Percentiles rank a stretch among this genome's conserved stretches.
Evolutionary conservation across 2,329 filamentous ascomycete genomes (phyloP).

Genomic region (Alternaria panax): DNA sequence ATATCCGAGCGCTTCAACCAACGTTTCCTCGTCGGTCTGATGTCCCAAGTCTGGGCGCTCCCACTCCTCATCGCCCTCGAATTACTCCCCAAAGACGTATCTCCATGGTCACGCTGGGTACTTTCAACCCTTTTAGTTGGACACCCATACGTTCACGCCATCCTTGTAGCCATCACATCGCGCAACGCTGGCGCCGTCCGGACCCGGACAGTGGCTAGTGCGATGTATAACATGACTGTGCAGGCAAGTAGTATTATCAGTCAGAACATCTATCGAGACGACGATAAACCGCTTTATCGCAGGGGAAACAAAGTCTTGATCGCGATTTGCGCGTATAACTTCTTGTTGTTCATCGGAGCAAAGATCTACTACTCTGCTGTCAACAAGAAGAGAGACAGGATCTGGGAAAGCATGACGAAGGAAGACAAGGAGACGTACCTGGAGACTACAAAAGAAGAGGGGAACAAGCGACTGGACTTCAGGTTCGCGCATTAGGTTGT

Average conservation of each 20-base stretch:
- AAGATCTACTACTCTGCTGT: slow-evolving; percentile 63
- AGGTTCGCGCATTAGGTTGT: not conserved
- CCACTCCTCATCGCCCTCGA: slow-evolving; percentile 51
- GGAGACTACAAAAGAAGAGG: slow-evolving; percentile 46
- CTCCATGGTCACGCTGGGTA: slow-evolving; percentile 50
- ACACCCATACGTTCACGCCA: slow-evolving; percentile 55
- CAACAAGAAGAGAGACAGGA: slow-evolving; percentile 52
- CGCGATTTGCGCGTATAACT: slow-evolving; percentile 58
- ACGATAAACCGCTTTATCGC: slow-evolving; percentile 60
- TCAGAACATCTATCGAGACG: slow-evolving; percentile 60
- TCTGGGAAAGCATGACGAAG: slow-evolving; percentile 45
- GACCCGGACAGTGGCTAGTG: slow-evolving; percentile 53
- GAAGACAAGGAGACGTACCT: slow-evolving; percentile 48
- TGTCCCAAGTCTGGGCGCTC: slow-evolving; percentile 51
- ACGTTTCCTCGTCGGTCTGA: slow-evolving; percentile 57
- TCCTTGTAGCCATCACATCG: slow-evolving; percentile 53
- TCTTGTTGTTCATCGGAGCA: slow-evolving; percentile 59
- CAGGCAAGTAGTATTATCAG: slow-evolving; percentile 44
- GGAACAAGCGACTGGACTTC: slow-evolving; percentile 46
- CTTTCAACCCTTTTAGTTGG: slow-evolving; percentile 52
- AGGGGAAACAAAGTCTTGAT: slow-evolving; percentile 64
- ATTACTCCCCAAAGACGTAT: slow-evolving; percentile 37
- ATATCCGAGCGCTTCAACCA: slow-evolving; percentile 60
- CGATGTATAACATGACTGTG: slow-evolving; percentile 54
- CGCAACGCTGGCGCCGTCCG: slow-evolving; percentile 54